phyloP scores from a whole-genome alignment of 2,329 filamentous ascomycete genomes.

The Alternaria gansuensis region DNA sequence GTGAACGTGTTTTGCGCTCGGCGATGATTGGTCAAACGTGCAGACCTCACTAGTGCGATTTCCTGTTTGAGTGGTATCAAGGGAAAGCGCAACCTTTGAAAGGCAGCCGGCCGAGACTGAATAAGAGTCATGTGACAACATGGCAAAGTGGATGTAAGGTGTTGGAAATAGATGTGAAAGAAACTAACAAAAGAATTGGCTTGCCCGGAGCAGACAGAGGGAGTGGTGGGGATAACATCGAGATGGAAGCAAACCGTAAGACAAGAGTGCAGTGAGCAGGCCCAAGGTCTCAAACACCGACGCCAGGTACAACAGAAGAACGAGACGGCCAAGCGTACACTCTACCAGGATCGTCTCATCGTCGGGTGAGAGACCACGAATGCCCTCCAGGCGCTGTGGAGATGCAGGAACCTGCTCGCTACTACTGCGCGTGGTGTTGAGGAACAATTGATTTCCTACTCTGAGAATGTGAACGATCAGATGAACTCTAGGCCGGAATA shows the following conservation, averaged over 20 bases:
- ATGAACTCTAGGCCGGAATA: not conserved
- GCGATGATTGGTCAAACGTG: constrained; percentile 7
- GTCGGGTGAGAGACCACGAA: not conserved
- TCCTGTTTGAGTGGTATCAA: constrained; percentile 2
- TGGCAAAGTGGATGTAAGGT: not conserved
- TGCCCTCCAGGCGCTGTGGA: not conserved
- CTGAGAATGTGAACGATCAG: not conserved
- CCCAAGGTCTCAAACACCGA: not conserved
- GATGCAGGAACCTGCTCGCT: not conserved
- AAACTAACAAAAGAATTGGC: not conserved
- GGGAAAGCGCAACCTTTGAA: not conserved
- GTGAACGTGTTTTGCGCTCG: constrained; percentile 6
- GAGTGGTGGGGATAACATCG: not conserved
- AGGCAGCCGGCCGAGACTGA: not conserved
- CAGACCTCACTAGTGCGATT: constrained; percentile 6
- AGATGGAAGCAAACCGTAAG: not conserved
- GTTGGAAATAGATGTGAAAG: not conserved
- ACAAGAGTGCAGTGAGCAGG: not conserved
- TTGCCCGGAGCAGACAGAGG: not conserved
- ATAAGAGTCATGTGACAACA: not conserved
- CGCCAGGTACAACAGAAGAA: not conserved
- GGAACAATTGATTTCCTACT: not conserved
- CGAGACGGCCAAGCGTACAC: not conserved
- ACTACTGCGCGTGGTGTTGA: not conserved
- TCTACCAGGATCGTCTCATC: not conserved